These are phyloP conservation scores for Syncephalastrum racemosum DNA, from an alignment of 371 early-diverging fungal genomes.

Conservation along the genomic window DNA sequence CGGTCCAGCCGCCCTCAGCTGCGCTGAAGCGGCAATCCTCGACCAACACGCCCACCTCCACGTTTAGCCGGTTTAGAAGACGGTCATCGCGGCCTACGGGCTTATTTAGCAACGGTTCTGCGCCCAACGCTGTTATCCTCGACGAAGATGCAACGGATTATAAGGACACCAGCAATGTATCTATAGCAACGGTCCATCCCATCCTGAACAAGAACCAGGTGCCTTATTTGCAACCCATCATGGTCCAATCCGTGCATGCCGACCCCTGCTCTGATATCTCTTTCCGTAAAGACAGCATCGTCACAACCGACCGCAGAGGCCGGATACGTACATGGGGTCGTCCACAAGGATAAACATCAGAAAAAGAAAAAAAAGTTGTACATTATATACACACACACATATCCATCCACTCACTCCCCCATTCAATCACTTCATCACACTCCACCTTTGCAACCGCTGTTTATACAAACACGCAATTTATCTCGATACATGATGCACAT, in stretches of 20 bases:
- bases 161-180: constrained; percentile 14
- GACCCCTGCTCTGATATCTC: constrained; percentile 71
- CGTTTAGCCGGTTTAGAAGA: constrained; percentile 22
- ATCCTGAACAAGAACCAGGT: constrained; percentile 70
- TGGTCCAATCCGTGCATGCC: constrained; percentile 67
- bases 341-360: constrained; percentile 15
- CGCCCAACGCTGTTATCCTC: background rate
- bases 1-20: too few relatives aligned
- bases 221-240: constrained; percentile 77
- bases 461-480: too few relatives aligned
- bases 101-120: constrained; percentile 14
- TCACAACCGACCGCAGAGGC: constrained; percentile 85
- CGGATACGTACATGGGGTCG: constrained; percentile 76
- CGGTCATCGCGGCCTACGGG: constrained; percentile 15
- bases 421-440: too few relatives aligned
- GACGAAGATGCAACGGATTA: constrained; percentile 11
- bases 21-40: too few relatives aligned
- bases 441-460: too few relatives aligned
- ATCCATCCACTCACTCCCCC: too few relatives aligned
- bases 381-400: background rate
- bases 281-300: constrained; percentile 73
- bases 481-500: too few relatives aligned
- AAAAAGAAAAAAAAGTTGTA: background rate
- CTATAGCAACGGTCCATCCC: constrained; percentile 51
- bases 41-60: background rate